phyloP scores from a whole-genome alignment of 768 basidiomycete species.

The Rhodotorula taiwanensis region DNA sequence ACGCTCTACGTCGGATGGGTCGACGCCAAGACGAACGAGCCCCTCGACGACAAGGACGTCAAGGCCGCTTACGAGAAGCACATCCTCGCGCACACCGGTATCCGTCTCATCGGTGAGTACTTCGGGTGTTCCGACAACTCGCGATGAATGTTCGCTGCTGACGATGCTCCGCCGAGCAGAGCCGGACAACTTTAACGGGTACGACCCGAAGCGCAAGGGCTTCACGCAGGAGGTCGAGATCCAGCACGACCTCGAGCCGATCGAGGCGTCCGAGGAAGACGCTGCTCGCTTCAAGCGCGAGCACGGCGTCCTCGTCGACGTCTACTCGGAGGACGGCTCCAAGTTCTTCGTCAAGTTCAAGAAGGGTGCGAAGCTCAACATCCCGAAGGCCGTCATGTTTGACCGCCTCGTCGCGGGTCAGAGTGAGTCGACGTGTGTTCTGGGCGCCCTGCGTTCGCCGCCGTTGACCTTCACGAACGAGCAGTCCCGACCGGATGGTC shows the following conservation, averaged over 20 bases:
- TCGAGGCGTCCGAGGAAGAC: conserved; percentile 84
- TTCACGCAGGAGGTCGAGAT: conserved; percentile 97
- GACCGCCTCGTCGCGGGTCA: conserved; percentile 91
- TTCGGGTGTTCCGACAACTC: not conserved
- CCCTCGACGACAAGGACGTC: conserved; percentile 96
- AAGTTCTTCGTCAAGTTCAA: conserved; percentile 98
- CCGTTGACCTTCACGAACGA: not conserved
- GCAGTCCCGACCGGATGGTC: conserved; percentile 88
- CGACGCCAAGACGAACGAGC: conserved; percentile 82
- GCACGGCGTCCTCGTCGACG: conserved; percentile 92
- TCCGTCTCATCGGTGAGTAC: conserved; percentile 78
- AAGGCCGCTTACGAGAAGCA: conserved; percentile 90
- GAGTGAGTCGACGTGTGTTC: conserved; percentile 37
- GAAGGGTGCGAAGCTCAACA: conserved; percentile 78
- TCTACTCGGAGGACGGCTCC: conserved; percentile 84
- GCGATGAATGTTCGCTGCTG: conserved; percentile 42
- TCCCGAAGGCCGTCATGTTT: conserved; percentile 94
- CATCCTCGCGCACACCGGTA: conserved; percentile 80
- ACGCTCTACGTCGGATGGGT: conserved; percentile 97
- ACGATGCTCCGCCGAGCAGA: conserved; percentile 47
- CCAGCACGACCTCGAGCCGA: conserved; percentile 88
- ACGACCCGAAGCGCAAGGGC: conserved; percentile 93
- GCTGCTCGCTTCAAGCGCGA: conserved; percentile 93
- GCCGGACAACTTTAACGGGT: conserved; percentile 94
- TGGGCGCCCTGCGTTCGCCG: not conserved